Percentiles rank a stretch among this genome's conserved stretches.
Conservation (phyloP, 352 stramenopile species). For the Globisporangium parvum region DNA sequence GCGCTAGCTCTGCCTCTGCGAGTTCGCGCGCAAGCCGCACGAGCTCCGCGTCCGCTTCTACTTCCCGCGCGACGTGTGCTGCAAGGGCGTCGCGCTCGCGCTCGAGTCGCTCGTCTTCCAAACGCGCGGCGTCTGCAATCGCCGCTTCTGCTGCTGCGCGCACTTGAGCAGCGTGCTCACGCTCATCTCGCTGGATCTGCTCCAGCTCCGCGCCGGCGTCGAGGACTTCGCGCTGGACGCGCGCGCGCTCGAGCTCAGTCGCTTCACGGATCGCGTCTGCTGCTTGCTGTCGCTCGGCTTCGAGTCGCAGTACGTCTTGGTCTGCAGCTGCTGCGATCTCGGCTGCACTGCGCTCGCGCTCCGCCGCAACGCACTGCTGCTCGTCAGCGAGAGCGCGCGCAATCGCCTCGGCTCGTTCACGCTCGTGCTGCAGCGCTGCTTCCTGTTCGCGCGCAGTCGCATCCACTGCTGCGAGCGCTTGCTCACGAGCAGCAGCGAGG, state of each 20-base stretch:
- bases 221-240: conserved; percentile 4
- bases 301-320: neutral
- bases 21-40: conserved; percentile 6
- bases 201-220: conserved; percentile 4
- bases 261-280: conserved; percentile 7
- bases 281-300: neutral
- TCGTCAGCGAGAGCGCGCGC: neutral
- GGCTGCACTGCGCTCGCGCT: neutral
- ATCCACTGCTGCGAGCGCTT: neutral
- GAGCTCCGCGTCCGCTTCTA: neutral
- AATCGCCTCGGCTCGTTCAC: neutral
- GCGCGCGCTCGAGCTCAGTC: conserved; percentile 20
- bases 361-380: neutral
- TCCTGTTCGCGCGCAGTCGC: neutral
- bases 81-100: conserved; percentile 1
- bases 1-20: conserved; percentile 2
- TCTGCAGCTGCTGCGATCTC: neutral
- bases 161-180: conserved; percentile 6
- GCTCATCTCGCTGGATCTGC: conserved; percentile 5
- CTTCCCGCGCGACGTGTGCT: conserved; percentile 7
- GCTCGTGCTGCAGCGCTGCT: neutral
- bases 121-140: conserved; percentile 7
- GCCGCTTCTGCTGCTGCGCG: conserved; percentile 15
- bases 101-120: conserved; percentile 8
- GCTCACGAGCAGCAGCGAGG: neutral